Evolutionary conservation across 768 basidiomycete species (phyloP), one percentile per base, ranked within the genome.

Genomic region (Boletus rufocinnamomeus): DNA sequence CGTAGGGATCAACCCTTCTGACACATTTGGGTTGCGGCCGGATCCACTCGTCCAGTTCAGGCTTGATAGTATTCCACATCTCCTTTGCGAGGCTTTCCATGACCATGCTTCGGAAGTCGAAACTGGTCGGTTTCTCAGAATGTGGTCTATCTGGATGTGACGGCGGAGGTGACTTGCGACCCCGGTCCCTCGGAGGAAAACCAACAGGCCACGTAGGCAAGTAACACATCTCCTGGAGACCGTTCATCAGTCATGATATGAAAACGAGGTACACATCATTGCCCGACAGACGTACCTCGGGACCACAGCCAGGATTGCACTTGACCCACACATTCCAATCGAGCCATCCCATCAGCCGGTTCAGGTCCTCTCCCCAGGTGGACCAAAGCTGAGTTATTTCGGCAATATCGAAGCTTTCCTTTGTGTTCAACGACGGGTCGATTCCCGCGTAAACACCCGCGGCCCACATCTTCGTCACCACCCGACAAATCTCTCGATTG

Each of bases 271-370:
- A 4, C 14, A 38, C 17, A 40, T n/a, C 28, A 44, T 19, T 9
- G 6, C 16, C 6, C 4, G 16, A 34, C 17, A 27, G 23, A 71
- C 76, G 2, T 47, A 83, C 82, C 72, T 82, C 77, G 32, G 69
- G 67, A 10, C 63, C 65, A 68, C 84, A 85, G 1, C 65, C 74
- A 30, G 82, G 82, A 3, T 65, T 67, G 51, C 83, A 84, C 45
- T 71, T 79, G 3, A 77, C 62, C 82, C 83, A 84, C 8, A 75
- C 66, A 40, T 69, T 75, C 83, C 83, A 85, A 58, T 80, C 83
- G 0, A 84, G 67, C 83, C 83, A 84, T 0, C 38, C 46, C 75
- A 83, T 80, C 23, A 84, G 62, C 3, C 50, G 58, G 9, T 70
- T 58, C 25, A 80, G 48, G 10, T 76, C 72, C 23, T 38, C 46